A percentile compares a stretch with the other conserved stretches of the same genome.
Evolutionary conservation across 257 asterid species (phyloP).

Genomic region (Anisodus tanguticus): DNA sequence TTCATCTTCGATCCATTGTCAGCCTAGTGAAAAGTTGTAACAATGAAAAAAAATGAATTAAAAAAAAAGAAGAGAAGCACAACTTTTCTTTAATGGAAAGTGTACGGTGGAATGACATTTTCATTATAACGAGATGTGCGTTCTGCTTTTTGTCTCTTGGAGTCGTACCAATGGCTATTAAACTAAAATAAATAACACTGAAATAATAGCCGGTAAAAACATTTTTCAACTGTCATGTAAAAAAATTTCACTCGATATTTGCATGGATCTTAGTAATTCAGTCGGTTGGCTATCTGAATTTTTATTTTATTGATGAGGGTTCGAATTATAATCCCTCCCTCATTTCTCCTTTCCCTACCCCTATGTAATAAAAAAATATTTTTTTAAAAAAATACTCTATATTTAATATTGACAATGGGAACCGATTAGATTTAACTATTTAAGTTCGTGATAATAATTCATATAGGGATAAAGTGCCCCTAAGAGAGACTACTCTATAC

Average conservation of each 20-base stretch:
- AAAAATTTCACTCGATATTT: background rate
- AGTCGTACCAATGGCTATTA: background rate
- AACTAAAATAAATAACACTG: background rate
- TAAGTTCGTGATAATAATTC: too few species aligned
- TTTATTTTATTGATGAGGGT: too few species aligned
- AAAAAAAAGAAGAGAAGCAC: background rate
- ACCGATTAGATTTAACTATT: too few species aligned
- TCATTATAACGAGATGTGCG: constrained; percentile 28
- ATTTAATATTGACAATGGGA: background rate
- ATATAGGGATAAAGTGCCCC: background rate
- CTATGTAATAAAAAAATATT: too few species aligned
- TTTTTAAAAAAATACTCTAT: too few species aligned
- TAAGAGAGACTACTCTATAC: background rate
- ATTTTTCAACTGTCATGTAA: background rate
- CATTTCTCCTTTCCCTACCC: too few species aligned
- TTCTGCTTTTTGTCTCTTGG: constrained; percentile 26
- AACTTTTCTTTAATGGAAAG: background rate
- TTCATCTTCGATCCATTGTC: too few species aligned
- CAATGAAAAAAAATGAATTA: background rate
- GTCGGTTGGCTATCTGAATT: too few species aligned
- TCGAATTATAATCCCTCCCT: too few species aligned
- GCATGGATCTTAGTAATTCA: too few species aligned
- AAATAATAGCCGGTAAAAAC: background rate
- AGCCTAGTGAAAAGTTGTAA: background rate
- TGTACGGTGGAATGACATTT: constrained; percentile 17